A percentile compares a stretch with the other conserved stretches of the same genome.
Evolutionary conservation across 2,329 filamentous ascomycete species (phyloP).

Genomic region (Phaeophleospora eucalypticola): DNA sequence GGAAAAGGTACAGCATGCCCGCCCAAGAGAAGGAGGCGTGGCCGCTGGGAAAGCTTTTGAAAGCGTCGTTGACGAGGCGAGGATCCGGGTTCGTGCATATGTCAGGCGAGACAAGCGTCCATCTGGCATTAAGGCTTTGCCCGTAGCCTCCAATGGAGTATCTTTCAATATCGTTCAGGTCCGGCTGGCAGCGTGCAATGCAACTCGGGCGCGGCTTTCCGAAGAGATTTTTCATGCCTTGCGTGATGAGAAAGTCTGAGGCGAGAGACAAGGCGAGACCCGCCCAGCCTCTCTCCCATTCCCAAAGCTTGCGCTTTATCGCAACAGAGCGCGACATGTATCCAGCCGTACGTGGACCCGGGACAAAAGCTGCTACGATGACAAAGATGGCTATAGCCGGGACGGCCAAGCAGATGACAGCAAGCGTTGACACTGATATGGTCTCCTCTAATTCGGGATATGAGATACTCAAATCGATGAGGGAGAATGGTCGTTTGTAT

Average conservation of each 20-base stretch:
- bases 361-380: conserved; percentile 65
- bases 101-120: conserved; percentile 67
- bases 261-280: conserved; percentile 71
- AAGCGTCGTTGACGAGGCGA: conserved; percentile 67
- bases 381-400: conserved; percentile 67
- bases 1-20: conserved; percentile 76
- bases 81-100: conserved; percentile 69
- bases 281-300: conserved; percentile 78
- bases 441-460: conserved; percentile 72
- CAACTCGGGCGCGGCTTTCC: conserved; percentile 63
- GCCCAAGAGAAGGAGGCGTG: conserved; percentile 72
- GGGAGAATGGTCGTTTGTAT: conserved; percentile 66
- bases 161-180: conserved; percentile 55
- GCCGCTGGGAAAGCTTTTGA: conserved; percentile 77
- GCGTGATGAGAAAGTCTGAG: conserved; percentile 53
- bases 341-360: conserved; percentile 58
- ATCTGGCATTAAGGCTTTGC: conserved; percentile 49
- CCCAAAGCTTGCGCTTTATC: conserved; percentile 83
- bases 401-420: conserved; percentile 58
- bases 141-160: conserved; percentile 63
- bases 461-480: conserved; percentile 72
- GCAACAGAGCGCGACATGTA: conserved; percentile 46
- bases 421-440: conserved; percentile 62
- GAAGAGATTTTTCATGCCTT: conserved; percentile 68
- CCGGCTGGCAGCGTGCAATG: conserved; percentile 69